These are phyloP conservation scores for Plasmodium billcollinsi DNA, from an alignment of 169 alveolate genomes.

Conservation along the genomic window DNA sequence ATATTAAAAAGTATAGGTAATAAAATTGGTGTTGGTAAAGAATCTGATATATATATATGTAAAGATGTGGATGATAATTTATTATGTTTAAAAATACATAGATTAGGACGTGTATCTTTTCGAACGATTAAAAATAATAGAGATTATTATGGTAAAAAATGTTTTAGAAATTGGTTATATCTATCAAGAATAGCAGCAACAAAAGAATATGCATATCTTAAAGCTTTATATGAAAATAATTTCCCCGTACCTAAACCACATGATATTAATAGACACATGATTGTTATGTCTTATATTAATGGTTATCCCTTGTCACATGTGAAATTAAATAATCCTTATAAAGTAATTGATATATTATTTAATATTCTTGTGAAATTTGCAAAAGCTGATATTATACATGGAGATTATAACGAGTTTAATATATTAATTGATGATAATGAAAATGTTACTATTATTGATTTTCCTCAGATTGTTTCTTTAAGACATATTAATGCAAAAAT, in stretches of 20 bases:
- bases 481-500: conserved; percentile 95
- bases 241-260: conserved; percentile 98
- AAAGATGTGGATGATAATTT: conserved; percentile 92
- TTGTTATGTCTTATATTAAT: conserved; percentile 96
- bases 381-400: conserved; percentile 97
- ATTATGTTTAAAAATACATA: conserved; percentile 84
- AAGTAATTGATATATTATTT: conserved; percentile 2
- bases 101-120: conserved; percentile 96
- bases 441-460: conserved; percentile 93
- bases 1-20: conserved; percentile 92
- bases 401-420: conserved; percentile 99
- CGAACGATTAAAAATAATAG: conserved; percentile 97
- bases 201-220: conserved; percentile 97
- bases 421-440: conserved; percentile 92
- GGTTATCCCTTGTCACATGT: conserved; percentile 96
- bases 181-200: conserved; percentile 98
- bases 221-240: conserved; percentile 94
- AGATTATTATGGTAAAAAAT: conserved; percentile 97
- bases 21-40: conserved; percentile 99
- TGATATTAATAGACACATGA: conserved; percentile 98
- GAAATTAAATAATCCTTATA: conserved; percentile 64
- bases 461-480: conserved; percentile 98
- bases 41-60: conserved; percentile 98
- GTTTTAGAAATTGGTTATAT: conserved; percentile 98
- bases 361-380: conserved; percentile 91